Evolutionary conservation across 345 rosid genomes (phyloP).

Genomic region (Eucalyptus tenuipes): DNA sequence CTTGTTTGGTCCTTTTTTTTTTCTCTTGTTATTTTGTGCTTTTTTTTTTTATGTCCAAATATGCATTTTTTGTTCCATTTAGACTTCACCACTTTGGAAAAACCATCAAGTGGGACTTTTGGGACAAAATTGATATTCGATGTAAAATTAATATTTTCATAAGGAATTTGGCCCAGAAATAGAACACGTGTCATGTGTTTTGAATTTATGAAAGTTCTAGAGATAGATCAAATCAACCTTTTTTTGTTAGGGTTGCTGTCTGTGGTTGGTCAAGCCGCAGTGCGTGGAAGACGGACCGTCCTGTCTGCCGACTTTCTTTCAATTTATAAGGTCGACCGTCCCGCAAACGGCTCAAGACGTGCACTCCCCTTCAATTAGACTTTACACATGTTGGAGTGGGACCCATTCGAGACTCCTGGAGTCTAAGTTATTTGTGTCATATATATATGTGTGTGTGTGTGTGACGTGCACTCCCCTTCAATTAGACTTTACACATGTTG

Average conservation of each 20-base stretch:
- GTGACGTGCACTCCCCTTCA: no score
- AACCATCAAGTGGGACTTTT: background rate
- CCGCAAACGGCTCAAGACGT: background rate
- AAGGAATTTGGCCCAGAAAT: background rate
- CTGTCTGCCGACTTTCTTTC: background rate
- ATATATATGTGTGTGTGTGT: background rate
- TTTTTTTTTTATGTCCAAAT: background rate
- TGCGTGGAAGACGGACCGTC: background rate
- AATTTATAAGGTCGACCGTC: background rate
- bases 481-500: no score
- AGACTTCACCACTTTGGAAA: background rate
- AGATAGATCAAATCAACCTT: background rate
- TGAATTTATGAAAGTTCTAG: background rate
- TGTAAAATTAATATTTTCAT: background rate
- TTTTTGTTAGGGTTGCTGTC: background rate
- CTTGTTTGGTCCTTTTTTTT: no score
- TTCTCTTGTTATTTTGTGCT: background rate
- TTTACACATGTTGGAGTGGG: background rate
- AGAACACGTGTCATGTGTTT: background rate
- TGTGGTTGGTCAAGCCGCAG: background rate
- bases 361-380: background rate
- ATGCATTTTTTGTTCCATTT: no score
- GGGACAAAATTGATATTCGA: background rate
- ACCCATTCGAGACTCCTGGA: background rate
- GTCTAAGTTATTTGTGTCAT: background rate